Base-by-base conservation (phyloP, 83 land plant species). In the Picea abies region DNA sequence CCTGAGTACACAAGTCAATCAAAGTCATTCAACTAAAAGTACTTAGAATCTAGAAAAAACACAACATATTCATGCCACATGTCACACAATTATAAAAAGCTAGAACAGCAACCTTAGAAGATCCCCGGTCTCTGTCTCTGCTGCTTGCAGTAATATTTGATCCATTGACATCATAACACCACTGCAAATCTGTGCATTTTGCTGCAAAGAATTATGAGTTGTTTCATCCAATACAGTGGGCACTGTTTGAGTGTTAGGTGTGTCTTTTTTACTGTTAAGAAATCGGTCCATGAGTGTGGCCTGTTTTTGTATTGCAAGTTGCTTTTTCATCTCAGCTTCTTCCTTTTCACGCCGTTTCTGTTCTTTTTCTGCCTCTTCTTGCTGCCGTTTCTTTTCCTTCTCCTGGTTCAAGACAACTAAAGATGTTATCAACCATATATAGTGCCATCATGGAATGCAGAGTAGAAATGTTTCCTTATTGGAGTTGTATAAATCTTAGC, bases 221-320 rank as follows among this genome's bases (percentile, higher is more conserved):
- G 17, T 17, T 49, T 82, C 64, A 49, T 83, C 75, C 10, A 47
- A 25, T 7, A 60, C 6, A 15, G 84, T 29, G 41, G 60, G 35
- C 11, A 79, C 84, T 70, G 78, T 76, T 22, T 47, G 81, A 32
- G 39, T 60, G 41, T 75, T 23, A 35, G 89, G 61, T 63, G 16
- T 77, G 62, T 63, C 76, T 47, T 92, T 91, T 39, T 82, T 83
- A 25, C 81, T 84, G 66, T 89, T 89, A 52, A 97, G 85, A 83
- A 97, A 94, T 10, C 95, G 84, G 22, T 89, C 95, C 99, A 97
- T 96, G 9, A 97, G 78, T 58, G 90, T 87, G 52, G 97, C 99
- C 85, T 97, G 99, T 84, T 94, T 97, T 72, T 90, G 82, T 20
- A 97, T 22, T 11, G 88, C 62, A 63, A 86, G 84, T 82, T 90